Conservation (phyloP, 2,329 filamentous ascomycete genomes). For the Westerdykella ornata region DNA sequence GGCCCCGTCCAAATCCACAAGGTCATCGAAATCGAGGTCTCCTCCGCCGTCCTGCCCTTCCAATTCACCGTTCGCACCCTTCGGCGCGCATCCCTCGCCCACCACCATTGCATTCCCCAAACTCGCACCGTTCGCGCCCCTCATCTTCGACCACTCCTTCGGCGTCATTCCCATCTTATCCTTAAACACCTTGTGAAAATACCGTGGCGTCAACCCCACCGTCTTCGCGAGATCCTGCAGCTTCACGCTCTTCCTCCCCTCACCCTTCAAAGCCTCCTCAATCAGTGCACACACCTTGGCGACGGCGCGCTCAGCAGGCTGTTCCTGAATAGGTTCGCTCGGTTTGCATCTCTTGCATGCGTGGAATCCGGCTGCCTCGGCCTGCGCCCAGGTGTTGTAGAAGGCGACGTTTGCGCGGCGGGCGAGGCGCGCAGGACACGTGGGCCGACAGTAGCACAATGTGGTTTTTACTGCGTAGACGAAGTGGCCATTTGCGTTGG, state of each 20-base stretch:
- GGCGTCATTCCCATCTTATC: conserved; percentile 49
- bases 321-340: conserved; percentile 28
- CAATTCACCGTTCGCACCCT: too few relatives aligned
- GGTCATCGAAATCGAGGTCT: conserved; percentile 22
- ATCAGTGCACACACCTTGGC: conserved; percentile 33
- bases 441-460: conserved; percentile 55
- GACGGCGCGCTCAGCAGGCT: conserved; percentile 44
- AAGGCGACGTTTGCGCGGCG: conserved; percentile 53
- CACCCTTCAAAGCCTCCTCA: conserved; percentile 16
- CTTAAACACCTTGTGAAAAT: conserved; percentile 56
- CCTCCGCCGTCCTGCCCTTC: conserved; percentile 5
- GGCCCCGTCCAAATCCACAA: conserved; percentile 15
- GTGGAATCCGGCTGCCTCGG: conserved; percentile 47
- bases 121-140: conserved; percentile 1
- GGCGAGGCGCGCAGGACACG: conserved; percentile 55
- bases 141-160: conserved; percentile 36
- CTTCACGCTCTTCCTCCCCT: conserved; percentile 22
- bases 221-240: conserved; percentile 46
- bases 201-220: conserved; percentile 51
- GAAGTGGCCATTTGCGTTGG: conserved; percentile 42
- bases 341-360: conserved; percentile 55
- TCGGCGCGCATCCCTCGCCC: too few relatives aligned
- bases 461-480: conserved; percentile 54
- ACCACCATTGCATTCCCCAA: too few relatives aligned
- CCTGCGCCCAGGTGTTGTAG: conserved; percentile 43